Evolutionary conservation across 495 filamentous ascomycete genomes (phyloP).

Genomic region (Glutinoglossum americanum): DNA sequence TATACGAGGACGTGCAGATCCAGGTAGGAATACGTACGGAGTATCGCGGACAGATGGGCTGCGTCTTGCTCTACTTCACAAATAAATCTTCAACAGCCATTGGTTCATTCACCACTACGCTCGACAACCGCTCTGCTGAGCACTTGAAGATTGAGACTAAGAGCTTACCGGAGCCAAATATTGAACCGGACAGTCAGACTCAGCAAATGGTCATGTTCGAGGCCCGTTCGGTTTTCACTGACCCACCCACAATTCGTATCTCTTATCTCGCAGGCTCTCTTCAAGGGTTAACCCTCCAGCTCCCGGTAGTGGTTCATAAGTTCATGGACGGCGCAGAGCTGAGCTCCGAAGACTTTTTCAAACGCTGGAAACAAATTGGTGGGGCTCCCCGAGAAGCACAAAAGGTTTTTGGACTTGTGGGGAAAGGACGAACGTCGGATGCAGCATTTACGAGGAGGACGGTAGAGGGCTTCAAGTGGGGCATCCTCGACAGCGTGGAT

Average conservation of each 20-base stretch:
- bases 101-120: constrained; percentile 77
- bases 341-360: constrained; percentile 85
- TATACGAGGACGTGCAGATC: constrained; percentile 89
- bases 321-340: constrained; percentile 87
- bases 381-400: constrained; percentile 71
- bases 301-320: constrained; percentile 77
- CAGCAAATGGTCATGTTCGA: constrained; percentile 93
- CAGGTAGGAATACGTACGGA: constrained; percentile 85
- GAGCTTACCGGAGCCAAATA: constrained; percentile 63
- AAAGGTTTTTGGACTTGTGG: constrained; percentile 49
- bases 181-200: constrained; percentile 53
- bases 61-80: constrained; percentile 83
- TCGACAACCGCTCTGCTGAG: constrained; percentile 55
- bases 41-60: constrained; percentile 83
- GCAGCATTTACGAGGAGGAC: constrained; percentile 37
- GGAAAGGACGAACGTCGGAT: constrained; percentile 24
- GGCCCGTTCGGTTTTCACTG: constrained; percentile 56
- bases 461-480: constrained; percentile 73
- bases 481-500: constrained; percentile 65
- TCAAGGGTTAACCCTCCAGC: constrained; percentile 76
- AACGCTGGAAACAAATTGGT: constrained; percentile 96
- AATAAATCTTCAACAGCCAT: constrained; percentile 76
- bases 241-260: constrained; percentile 78
- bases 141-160: constrained; percentile 65
- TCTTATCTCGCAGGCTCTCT: constrained; percentile 85